phyloP scores from a whole-genome alignment of 768 basidiomycete species.

The Mycena floridula region DNA sequence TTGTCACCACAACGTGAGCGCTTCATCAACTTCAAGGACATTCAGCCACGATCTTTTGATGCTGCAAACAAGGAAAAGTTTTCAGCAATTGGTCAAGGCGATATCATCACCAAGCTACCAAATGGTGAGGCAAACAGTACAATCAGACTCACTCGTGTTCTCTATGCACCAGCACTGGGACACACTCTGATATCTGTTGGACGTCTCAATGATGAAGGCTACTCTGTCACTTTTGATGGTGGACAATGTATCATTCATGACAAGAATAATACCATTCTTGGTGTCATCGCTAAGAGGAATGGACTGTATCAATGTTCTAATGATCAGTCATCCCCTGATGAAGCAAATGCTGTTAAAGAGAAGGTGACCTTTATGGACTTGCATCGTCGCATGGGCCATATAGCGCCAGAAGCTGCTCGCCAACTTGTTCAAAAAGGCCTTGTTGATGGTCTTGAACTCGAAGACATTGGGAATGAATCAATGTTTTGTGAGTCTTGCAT shows the following conservation, averaged over 20 bases:
- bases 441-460: slow-evolving; percentile 10
- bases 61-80: slow-evolving; percentile 4
- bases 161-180: slow-evolving; percentile 12
- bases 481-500: slow-evolving; percentile 18
- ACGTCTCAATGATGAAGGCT: slow-evolving; percentile 11
- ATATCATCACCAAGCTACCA: slow-evolving; percentile 3
- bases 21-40: not conserved
- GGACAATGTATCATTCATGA: slow-evolving; percentile 22
- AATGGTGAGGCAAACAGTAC: not conserved
- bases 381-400: slow-evolving; percentile 25
- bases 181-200: slow-evolving; percentile 16
- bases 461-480: slow-evolving; percentile 1
- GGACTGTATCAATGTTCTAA: slow-evolving; percentile 18
- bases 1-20: not conserved
- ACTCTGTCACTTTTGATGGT: slow-evolving; percentile 5
- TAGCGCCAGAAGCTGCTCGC: slow-evolving; percentile 13
- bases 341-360: slow-evolving; percentile 3
- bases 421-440: slow-evolving; percentile 18
- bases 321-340: slow-evolving; percentile 5
- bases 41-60: not conserved
- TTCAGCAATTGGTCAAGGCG: slow-evolving; percentile 2
- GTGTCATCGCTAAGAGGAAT: slow-evolving; percentile 15
- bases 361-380: slow-evolving; percentile 15
- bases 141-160: slow-evolving; percentile 11
- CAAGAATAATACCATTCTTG: slow-evolving; percentile 12